Evolutionary conservation across 2,329 filamentous ascomycete species (phyloP).

Genomic region (Mycocentrospora acerina): DNA sequence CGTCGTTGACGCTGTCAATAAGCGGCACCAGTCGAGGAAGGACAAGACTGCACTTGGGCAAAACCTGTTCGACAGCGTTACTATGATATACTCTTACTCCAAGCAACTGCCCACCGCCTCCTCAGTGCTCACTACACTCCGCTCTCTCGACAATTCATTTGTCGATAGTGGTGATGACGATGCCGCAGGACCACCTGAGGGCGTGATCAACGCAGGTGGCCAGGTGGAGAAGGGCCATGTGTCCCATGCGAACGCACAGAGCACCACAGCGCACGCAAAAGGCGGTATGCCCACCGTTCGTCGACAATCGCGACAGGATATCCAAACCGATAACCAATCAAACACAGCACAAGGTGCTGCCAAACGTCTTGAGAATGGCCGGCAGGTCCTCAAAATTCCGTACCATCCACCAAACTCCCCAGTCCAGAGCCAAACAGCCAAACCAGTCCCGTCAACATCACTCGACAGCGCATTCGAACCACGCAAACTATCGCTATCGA

Average conservation of each 20-base stretch:
- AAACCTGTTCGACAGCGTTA: conserved; percentile 50
- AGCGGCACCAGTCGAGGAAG: conserved; percentile 43
- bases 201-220: neutral
- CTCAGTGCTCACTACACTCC: conserved; percentile 25
- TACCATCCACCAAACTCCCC: conserved; percentile 16
- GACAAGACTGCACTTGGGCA: conserved; percentile 65
- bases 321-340: conserved; percentile 5
- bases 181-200: neutral
- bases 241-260: conserved; percentile 14
- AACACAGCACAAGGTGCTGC: conserved; percentile 8
- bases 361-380: conserved; percentile 25
- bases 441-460: conserved; percentile 1
- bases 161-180: too few species aligned
- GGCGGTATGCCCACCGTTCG: conserved; percentile 1
- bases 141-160: conserved; percentile 3
- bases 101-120: conserved; percentile 30
- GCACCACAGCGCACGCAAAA: conserved; percentile 10
- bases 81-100: conserved; percentile 38
- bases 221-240: neutral
- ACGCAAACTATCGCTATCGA: conserved; percentile 14
- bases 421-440: conserved; percentile 7
- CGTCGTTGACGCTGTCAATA: conserved; percentile 19
- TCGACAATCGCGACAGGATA: conserved; percentile 13
- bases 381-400: conserved; percentile 30
- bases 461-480: conserved; percentile 8